Base-by-base conservation (phyloP, 2,329 filamentous ascomycete species). In the Drechslerella stenobrocha region DNA sequence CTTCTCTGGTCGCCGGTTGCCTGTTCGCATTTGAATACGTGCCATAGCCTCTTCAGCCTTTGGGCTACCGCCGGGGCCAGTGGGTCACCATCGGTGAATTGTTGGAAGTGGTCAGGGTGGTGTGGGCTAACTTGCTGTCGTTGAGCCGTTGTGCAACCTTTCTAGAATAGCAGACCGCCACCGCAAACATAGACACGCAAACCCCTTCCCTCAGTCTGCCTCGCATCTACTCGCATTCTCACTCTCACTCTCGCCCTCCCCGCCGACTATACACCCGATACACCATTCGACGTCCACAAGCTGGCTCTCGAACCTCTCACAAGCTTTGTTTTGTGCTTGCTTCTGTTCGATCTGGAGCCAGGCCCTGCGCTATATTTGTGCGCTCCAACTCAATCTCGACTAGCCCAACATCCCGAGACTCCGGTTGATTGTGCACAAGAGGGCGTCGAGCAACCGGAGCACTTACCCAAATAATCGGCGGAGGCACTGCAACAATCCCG, bases 401-500 rank as follows among this genome's bases (percentile, higher is more conserved):
- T 46, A 50, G 50, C 37, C 56, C 44, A 60, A 11, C 37, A 34
- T 60, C 55, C 55, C 63, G 45, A 60, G 45, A 28, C 37, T 60
- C 50, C 24, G 63, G 63, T 45, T 53, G 30, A 22, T 18, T 59
- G 52, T 55, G 51, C 50, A 56, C 63, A 56, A 51, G 35, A 60
- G 24, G 35, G 3, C 55, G 55, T 56, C 50, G 52, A 52, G 50
- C 53, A 35, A 51, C 32, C 63, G 63, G 63, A 67, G 63, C 55
- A 60, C 55, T 55, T 67, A 51, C 63, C 63, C 55, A 67, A 67
- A 67, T 60, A 67, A 67, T 67, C 50, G 40, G 28, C 46, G 30
- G 55, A 47, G 50, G 55, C 55, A 34, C 35, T 42, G 28, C 37
- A 48, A 20, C 30, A 40, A 45, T 34, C 55, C 50, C 40, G 46